Evolutionary conservation across 495 filamentous ascomycete genomes (phyloP).

Genomic region (Tetracladium setigerum): DNA sequence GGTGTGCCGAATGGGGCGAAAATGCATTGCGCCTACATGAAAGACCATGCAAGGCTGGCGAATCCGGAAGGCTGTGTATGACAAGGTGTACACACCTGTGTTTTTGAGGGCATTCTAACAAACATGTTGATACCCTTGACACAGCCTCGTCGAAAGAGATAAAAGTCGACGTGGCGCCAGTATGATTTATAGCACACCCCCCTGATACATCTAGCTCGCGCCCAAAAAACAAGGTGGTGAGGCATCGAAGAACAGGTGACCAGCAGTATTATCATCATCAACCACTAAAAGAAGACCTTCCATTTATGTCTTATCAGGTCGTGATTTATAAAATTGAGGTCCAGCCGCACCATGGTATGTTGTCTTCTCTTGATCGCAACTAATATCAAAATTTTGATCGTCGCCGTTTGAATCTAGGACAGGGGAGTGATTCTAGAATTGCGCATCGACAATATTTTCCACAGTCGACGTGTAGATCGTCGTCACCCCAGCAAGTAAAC

Average conservation of each 20-base stretch:
- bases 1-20: not conserved
- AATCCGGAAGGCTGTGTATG: not conserved
- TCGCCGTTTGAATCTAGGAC: too few relatives aligned
- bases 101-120: not conserved
- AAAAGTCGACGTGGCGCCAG: conserved; percentile 3
- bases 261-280: not conserved
- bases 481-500: too few relatives aligned
- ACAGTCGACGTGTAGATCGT: too few relatives aligned
- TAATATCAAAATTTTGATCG: too few relatives aligned
- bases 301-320: not conserved
- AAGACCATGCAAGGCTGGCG: conserved; percentile 3
- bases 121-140: not conserved
- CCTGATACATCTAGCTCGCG: not conserved
- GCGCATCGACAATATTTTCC: too few relatives aligned
- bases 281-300: not conserved
- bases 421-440: too few relatives aligned
- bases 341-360: not conserved
- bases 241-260: not conserved
- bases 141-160: not conserved
- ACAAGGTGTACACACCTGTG: not conserved
- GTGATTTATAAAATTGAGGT: not conserved
- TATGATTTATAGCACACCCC: not conserved
- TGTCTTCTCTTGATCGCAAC: too few relatives aligned
- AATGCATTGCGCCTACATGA: not conserved
- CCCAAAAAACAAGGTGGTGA: not conserved